phyloP scores from a whole-genome alignment of 2,329 filamentous ascomycete genomes.

The Pseudogymnoascus sp. region DNA sequence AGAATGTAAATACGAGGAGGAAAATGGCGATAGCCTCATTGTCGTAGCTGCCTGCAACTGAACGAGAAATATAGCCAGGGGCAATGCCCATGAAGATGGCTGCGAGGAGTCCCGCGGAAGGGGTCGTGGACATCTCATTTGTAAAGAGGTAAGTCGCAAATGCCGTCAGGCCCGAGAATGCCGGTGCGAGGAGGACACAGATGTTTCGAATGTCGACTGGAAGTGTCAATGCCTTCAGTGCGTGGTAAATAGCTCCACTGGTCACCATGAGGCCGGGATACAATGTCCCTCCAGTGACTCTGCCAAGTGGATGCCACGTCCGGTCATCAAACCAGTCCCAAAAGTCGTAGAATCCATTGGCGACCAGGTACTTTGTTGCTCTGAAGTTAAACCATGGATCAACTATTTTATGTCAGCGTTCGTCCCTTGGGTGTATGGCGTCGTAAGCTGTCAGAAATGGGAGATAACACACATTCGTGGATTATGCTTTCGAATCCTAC shows the following conservation, averaged over 20 bases:
- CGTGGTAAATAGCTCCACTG: slow-evolving; percentile 91
- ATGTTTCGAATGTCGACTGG: slow-evolving; percentile 98
- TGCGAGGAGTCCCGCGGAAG: slow-evolving; percentile 88
- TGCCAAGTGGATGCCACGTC: slow-evolving; percentile 98
- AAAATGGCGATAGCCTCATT: slow-evolving; percentile 99
- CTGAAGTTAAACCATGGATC: slow-evolving; percentile 99
- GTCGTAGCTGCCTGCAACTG: slow-evolving; percentile 96
- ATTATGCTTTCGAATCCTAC: slow-evolving; percentile 97
- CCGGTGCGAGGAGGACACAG: slow-evolving; percentile 91
- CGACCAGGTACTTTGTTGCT: slow-evolving; percentile 93
- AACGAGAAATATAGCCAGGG: slow-evolving; percentile 95
- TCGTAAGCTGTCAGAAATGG: slow-evolving; percentile 3
- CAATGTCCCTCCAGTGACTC: slow-evolving; percentile 96
- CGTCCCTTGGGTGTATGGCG: slow-evolving; percentile 17
- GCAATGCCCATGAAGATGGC: slow-evolving; percentile 96
- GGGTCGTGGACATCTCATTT: slow-evolving; percentile 92
- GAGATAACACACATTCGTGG: slow-evolving; percentile 77
- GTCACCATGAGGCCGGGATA: slow-evolving; percentile 99
- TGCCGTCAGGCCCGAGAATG: slow-evolving; percentile 87
- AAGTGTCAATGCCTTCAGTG: slow-evolving; percentile 77
- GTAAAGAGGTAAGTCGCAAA: slow-evolving; percentile 91
- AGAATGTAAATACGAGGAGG: slow-evolving; percentile 96
- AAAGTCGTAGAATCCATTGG: slow-evolving; percentile 96
- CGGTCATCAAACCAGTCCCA: slow-evolving; percentile 99
- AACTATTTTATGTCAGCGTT: slow-evolving; percentile 49